A percentile compares a stretch with the other conserved stretches of the same genome.
Conservation (phyloP, 805 yeast genomes). For the Saccharomycopsis microspora region DNA sequence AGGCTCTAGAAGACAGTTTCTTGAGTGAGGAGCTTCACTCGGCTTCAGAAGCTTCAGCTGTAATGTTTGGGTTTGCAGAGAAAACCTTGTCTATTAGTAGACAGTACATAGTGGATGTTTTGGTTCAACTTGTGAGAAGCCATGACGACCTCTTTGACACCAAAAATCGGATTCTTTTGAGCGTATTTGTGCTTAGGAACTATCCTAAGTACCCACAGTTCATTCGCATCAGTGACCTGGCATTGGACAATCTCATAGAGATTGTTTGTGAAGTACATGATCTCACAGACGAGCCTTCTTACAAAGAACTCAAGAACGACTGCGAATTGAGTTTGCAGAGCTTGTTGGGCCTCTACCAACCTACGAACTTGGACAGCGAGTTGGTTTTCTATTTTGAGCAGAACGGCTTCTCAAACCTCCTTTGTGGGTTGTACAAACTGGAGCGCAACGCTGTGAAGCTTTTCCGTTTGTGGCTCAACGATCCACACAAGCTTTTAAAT, state of each 20-base stretch:
- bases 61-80: slow-evolving; percentile 5
- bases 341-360: slow-evolving; percentile 54
- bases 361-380: slow-evolving; percentile 33
- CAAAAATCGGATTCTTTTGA: slow-evolving; percentile 27
- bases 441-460: slow-evolving; percentile 43
- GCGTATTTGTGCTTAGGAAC: slow-evolving; percentile 70
- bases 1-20: slow-evolving; percentile 70
- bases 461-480: slow-evolving; percentile 38
- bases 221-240: slow-evolving; percentile 54
- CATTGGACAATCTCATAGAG: slow-evolving; percentile 36
- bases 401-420: slow-evolving; percentile 46
- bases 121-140: slow-evolving; percentile 45
- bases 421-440: slow-evolving; percentile 43
- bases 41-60: slow-evolving; percentile 1
- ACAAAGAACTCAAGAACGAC: slow-evolving; percentile 32
- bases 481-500: background rate
- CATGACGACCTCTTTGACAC: slow-evolving; percentile 18
- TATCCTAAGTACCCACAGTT: slow-evolving; percentile 82
- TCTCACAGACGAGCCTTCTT: slow-evolving; percentile 4
- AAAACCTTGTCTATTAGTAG: slow-evolving; percentile 37
- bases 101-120: slow-evolving; percentile 67
- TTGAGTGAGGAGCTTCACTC: slow-evolving; percentile 49
- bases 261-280: slow-evolving; percentile 31
- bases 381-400: slow-evolving; percentile 40
- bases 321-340: slow-evolving; percentile 71